Base-by-base conservation (phyloP, 371 early-diverging fungal genomes). In the Saksenaea oblongispora region DNA sequence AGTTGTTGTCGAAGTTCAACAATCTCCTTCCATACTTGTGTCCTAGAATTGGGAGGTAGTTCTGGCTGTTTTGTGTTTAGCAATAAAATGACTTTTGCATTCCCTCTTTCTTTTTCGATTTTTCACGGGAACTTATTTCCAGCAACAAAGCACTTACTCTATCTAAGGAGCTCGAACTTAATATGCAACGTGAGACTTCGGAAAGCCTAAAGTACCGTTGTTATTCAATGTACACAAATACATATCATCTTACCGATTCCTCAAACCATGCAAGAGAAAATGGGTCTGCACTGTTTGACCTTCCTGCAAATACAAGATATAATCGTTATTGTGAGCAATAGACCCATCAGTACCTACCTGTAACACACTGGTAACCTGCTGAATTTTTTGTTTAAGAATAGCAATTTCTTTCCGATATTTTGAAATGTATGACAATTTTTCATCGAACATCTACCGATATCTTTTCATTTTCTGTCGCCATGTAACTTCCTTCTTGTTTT, bases 381-480 rank as follows among this genome's bases (percentile, higher is more conserved):
- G 51, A 11, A 47, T 22, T 22, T 47, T 47, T 18, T 47, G n/a
- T 22, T 47, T 47, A 22, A 47, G n/a, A 5, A 22, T 47, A 5
- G 9, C 51, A 10, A 47, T 47, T 22, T 47, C 51, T 47, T 47
- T 47, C 22, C 51, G n/a, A 47, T 47, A 47, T 22, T 47, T 47
- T 22, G 22, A 22, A 47, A 47, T 17, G 22, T 3, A 53, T 3
- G 61, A 31, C 24, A 65, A 57, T 37, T 34, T 56, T 17, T 69
- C 69, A 34, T 69, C 69, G 5, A 61, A 39, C 11, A 65, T 42
- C 65, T 65, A 55, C 28, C 1, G 51, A 18, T 27, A 1, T 27
- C 5, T 8, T 54, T 10, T 36, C 9, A 13, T 15, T 18, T 22
- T 15, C 35, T 1, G 15, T 15, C n/a, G 27, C 8, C 31, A 28